phyloP scores from a whole-genome alignment of 768 basidiomycete genomes.

The Lactifluus volemus region DNA sequence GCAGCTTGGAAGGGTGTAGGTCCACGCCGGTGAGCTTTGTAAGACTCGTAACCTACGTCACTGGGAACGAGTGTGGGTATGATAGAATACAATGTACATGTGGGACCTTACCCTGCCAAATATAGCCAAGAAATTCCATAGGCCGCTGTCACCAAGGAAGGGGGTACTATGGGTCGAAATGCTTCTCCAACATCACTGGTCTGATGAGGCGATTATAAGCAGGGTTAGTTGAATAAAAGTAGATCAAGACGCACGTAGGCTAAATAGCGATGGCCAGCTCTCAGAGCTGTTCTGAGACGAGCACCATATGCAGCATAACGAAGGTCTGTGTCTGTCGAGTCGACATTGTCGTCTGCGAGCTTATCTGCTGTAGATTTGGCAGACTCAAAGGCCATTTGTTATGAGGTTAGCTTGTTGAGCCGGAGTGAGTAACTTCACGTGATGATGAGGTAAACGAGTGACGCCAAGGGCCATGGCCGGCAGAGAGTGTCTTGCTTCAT shows the following conservation, averaged over 20 bases:
- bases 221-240: conserved; percentile 8
- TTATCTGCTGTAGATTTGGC: conserved; percentile 43
- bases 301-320: conserved; percentile 74
- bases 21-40: conserved; percentile 62
- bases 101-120: conserved; percentile 44
- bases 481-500: not conserved
- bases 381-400: conserved; percentile 19
- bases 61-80: conserved; percentile 22
- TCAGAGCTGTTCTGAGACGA: conserved; percentile 65
- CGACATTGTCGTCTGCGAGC: conserved; percentile 55
- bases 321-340: conserved; percentile 58
- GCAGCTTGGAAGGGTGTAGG: conserved; percentile 60
- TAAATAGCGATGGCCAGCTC: conserved; percentile 61
- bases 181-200: conserved; percentile 81
- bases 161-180: conserved; percentile 69
- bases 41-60: conserved; percentile 75
- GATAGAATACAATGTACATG: not conserved
- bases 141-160: conserved; percentile 61
- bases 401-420: no score
- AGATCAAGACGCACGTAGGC: conserved; percentile 52
- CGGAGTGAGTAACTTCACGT: conserved; percentile 2
- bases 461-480: no score
- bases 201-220: conserved; percentile 27
- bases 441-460: not conserved
- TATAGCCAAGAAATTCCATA: conserved; percentile 82